Conservation (phyloP, 2,329 filamentous ascomycete species). For the Paracoccidioides lutzii region DNA sequence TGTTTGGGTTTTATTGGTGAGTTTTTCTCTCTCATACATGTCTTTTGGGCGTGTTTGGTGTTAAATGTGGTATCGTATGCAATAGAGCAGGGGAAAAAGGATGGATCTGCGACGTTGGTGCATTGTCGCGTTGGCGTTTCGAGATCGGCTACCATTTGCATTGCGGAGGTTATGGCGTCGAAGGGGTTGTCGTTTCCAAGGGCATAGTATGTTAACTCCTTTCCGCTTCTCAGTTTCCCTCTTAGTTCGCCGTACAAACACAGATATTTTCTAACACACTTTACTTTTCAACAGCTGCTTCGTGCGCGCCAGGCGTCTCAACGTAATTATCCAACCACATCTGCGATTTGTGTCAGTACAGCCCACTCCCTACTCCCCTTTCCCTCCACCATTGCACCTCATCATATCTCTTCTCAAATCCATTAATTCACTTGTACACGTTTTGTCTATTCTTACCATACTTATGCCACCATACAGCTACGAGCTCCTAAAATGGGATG, state of each 20-base stretch:
- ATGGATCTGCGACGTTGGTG: constrained; percentile 75
- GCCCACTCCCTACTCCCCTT: not conserved
- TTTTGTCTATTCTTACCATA: not conserved
- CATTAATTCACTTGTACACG: no score
- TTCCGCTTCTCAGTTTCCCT: not conserved
- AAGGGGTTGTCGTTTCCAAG: constrained; percentile 71
- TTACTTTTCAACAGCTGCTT: constrained; percentile 50
- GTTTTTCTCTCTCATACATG: constrained; percentile 23
- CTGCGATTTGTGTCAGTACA: constrained; percentile 62
- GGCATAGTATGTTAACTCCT: constrained; percentile 52
- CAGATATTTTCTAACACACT: constrained; percentile 1
- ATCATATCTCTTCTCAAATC: not conserved
- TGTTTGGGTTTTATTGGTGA: constrained; percentile 88
- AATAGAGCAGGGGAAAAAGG: constrained; percentile 62
- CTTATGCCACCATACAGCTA: constrained; percentile 33
- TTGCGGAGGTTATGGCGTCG: constrained; percentile 91
- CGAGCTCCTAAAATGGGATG: constrained; percentile 93
- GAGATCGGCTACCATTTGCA: constrained; percentile 90
- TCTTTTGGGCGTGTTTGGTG: not conserved
- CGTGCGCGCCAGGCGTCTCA: constrained; percentile 78
- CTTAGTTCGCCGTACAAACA: not conserved
- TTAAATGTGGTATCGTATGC: constrained; percentile 2
- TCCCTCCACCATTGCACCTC: not conserved
- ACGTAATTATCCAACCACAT: constrained; percentile 97
- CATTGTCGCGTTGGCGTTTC: constrained; percentile 96